A percentile compares a stretch with the other conserved stretches of the same genome.
Evolutionary conservation across 257 asterid species (phyloP).

Genomic region (Gardenia jasminoides): DNA sequence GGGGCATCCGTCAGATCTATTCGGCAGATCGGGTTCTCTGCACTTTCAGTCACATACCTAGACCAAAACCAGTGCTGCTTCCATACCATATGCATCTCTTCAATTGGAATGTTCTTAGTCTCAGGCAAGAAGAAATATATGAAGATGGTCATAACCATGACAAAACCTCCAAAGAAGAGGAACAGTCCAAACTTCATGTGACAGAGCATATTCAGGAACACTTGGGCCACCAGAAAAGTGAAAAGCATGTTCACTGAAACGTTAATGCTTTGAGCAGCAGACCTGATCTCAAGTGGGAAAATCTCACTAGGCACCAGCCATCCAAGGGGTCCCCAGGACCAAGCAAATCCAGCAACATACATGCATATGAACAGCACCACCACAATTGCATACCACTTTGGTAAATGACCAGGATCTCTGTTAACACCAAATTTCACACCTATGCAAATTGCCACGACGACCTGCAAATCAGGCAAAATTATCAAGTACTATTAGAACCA

Average conservation of each 20-base stretch:
- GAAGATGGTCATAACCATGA: conserved; percentile 54
- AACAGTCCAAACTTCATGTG: conserved; percentile 73
- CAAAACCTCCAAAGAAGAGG: conserved; percentile 63
- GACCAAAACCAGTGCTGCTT: conserved; percentile 83
- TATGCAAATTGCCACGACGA: conserved; percentile 49
- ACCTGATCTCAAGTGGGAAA: conserved; percentile 75
- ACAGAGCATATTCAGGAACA: conserved; percentile 70
- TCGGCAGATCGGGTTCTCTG: too few relatives aligned
- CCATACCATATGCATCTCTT: conserved; percentile 78
- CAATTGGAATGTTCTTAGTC: conserved; percentile 78
- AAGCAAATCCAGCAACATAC: conserved; percentile 71
- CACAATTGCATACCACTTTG: conserved; percentile 65
- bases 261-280: conserved; percentile 75
- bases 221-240: conserved; percentile 65
- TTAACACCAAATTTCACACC: conserved; percentile 61
- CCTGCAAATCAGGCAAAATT: conserved; percentile 23
- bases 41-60: conserved; percentile 41
- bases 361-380: conserved; percentile 69
- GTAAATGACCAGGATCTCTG: conserved; percentile 48
- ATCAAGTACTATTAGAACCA: background rate
- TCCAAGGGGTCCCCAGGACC: conserved; percentile 96
- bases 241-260: conserved; percentile 77
- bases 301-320: conserved; percentile 91
- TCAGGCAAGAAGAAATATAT: conserved; percentile 70
- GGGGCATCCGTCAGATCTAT: too few relatives aligned